Conservation (phyloP, 116 monocot genomes). For the Iris pallida region DNA sequence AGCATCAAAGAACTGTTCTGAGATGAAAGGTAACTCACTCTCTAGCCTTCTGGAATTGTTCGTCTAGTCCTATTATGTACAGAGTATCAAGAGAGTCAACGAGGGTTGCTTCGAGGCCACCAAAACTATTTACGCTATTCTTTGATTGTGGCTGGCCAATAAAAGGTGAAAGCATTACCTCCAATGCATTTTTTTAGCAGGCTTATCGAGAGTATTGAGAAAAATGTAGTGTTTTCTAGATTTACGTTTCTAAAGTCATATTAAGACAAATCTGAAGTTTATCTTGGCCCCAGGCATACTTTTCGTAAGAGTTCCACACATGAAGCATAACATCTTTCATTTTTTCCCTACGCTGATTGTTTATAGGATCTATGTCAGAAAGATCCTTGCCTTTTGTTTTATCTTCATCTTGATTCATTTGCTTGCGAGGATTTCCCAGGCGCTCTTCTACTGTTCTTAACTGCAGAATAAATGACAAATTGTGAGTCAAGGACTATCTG, state of each 20-base stretch:
- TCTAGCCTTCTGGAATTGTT: slow-evolving; percentile 82
- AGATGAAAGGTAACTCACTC: slow-evolving; percentile 47
- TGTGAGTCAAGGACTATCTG: neutral
- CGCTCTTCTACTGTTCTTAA: slow-evolving; percentile 23
- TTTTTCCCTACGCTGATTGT: slow-evolving; percentile 68
- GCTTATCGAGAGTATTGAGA: neutral
- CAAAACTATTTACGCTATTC: slow-evolving; percentile 83
- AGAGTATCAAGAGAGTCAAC: slow-evolving; percentile 90
- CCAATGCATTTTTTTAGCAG: neutral
- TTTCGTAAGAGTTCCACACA: slow-evolving; percentile 93
- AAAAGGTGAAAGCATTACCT: slow-evolving; percentile 3
- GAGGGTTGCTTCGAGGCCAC: slow-evolving; percentile 87
- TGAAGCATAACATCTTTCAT: slow-evolving; percentile 96
- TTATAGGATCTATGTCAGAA: slow-evolving; percentile 49
- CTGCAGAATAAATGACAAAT: slow-evolving; percentile 14
- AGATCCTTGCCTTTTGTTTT: slow-evolving; percentile 8
- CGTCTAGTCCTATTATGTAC: slow-evolving; percentile 87
- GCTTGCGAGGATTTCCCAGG: slow-evolving; percentile 15
- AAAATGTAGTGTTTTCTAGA: neutral
- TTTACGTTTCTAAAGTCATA: slow-evolving; percentile 3
- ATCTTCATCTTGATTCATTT: slow-evolving; percentile 1
- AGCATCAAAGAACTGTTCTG: too few species aligned
- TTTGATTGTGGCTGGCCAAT: slow-evolving; percentile 69
- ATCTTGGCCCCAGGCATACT: slow-evolving; percentile 93
- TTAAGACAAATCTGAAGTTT: slow-evolving; percentile 72